Base-by-base conservation (phyloP, 2,329 filamentous ascomycete species). In the Monosporascus sp. region DNA sequence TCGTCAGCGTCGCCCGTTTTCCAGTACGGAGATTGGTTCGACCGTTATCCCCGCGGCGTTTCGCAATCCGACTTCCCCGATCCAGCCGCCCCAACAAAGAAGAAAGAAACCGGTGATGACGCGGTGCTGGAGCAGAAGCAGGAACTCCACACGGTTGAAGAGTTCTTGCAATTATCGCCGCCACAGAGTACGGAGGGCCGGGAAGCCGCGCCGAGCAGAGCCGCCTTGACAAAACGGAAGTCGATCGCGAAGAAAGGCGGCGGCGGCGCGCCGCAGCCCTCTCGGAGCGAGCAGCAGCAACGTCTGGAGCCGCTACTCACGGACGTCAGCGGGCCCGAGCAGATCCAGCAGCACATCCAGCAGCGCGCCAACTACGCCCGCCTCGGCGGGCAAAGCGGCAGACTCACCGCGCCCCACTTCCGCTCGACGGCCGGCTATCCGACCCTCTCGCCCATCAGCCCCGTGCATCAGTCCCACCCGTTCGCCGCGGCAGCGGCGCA, bases 21-120 rank as follows among this genome's bases (percentile, higher is more conserved):
- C 69, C 93, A 97, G 64, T 97, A 97, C 63, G 91, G 92, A 49
- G 94, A 97, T 70, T 97, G 94, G 94, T 97, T 97, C 64, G 89
- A 94, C 65, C 83, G 89, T 59, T 97, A 97, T 67, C 94, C 94
- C 0, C 89, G 96, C 62, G 94, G 94, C 2, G 89, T 97, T 17
- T 90, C 89, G 3, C 84, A 89, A 55, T 80, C 85, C 1, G 90
- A 96, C 64, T 94, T 90, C 70, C 85, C 90, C 63, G 90, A 94
- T 59, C 87, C 89, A 1, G 83, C 82, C 27, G 72, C 78, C 31
- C 73, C 77, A 4, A 77, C 81, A 41, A 78, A 82, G 62, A 85
- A 86, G 66, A 89, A 87, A 60, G 89, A 95, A 64, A 86, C 82
- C 41, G 87, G 88, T 8, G 87, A 89, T n/a, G 91, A 97, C 65